Evolutionary conservation across 805 yeast genomes (phyloP).

Genomic region (Tetrapisispora phaffii): DNA sequence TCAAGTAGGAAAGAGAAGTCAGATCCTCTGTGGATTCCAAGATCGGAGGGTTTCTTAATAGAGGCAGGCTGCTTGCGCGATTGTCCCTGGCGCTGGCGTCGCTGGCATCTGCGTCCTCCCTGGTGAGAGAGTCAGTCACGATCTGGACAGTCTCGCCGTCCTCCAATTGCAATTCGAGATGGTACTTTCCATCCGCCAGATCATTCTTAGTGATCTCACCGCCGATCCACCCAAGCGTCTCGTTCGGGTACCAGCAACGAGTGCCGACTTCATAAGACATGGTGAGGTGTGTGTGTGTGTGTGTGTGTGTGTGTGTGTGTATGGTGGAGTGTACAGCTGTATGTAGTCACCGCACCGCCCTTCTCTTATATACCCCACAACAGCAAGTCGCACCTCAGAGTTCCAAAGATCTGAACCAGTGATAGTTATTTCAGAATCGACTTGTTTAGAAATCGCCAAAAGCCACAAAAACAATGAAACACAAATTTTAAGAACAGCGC

Average conservation of each 20-base stretch:
- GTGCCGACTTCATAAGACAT: conserved; percentile 46
- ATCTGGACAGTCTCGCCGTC: conserved; percentile 38
- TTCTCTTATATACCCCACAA: no score
- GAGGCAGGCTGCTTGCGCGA: conserved; percentile 44
- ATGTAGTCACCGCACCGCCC: no score
- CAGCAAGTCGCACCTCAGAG: no score
- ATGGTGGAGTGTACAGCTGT: no score
- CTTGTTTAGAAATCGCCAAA: no score
- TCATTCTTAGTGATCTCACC: conserved; percentile 46
- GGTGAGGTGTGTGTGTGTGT: no score
- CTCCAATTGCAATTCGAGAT: conserved; percentile 45
- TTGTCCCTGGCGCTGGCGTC: not conserved
- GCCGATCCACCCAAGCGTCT: conserved; percentile 62
- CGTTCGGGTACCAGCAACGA: conserved; percentile 73
- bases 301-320: no score
- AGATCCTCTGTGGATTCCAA: conserved; percentile 91
- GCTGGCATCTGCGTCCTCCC: not conserved
- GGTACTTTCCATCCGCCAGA: conserved; percentile 34
- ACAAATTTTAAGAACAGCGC: no score
- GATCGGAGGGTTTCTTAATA: conserved; percentile 82
- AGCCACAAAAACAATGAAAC: no score
- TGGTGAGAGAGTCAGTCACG: conserved; percentile 32
- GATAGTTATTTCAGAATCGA: no score
- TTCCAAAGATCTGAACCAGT: no score
- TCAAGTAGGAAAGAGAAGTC: conserved; percentile 81